Evolutionary conservation across 345 rosid genomes (phyloP).

Genomic region (Psidium guajava): DNA sequence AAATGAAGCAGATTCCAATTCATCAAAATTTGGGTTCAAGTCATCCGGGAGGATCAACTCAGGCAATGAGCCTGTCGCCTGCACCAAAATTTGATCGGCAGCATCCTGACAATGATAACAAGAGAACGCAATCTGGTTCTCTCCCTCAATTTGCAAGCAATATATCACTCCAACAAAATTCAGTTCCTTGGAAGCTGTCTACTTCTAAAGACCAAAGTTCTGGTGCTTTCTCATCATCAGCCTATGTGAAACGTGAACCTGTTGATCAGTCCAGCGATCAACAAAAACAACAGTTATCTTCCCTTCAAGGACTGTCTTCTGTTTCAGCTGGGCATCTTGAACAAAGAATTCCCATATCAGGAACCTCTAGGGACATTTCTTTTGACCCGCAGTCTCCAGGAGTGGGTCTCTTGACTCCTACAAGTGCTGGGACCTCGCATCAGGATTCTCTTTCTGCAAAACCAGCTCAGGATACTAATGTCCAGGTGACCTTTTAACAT

Average conservation of each 20-base stretch:
- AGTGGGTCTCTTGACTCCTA: slow-evolving; percentile 31
- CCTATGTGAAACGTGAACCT: slow-evolving; percentile 57
- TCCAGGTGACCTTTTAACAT: slow-evolving; percentile 30
- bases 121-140: slow-evolving; percentile 42
- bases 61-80: slow-evolving; percentile 18
- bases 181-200: slow-evolving; percentile 49
- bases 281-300: slow-evolving; percentile 21
- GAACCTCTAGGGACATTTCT: slow-evolving; percentile 39
- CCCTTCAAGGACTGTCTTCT: slow-evolving; percentile 14
- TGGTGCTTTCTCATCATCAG: slow-evolving; percentile 25
- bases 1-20: slow-evolving; percentile 49
- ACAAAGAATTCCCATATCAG: slow-evolving; percentile 26
- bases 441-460: slow-evolving; percentile 33
- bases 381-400: slow-evolving; percentile 55
- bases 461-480: slow-evolving; percentile 33
- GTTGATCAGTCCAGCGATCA: slow-evolving; percentile 55
- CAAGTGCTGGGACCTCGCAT: slow-evolving; percentile 26
- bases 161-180: slow-evolving; percentile 34
- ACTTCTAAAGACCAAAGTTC: slow-evolving; percentile 35
- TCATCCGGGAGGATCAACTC: slow-evolving; percentile 44
- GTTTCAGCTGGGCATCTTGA: slow-evolving; percentile 21
- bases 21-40: slow-evolving; percentile 43
- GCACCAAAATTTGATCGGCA: slow-evolving; percentile 71
- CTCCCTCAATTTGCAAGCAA: slow-evolving; percentile 36
- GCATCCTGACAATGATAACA: slow-evolving; percentile 35